These are phyloP conservation scores for Gossypium arboreum DNA, from an alignment of 345 rosid species.

Conservation along the genomic window DNA sequence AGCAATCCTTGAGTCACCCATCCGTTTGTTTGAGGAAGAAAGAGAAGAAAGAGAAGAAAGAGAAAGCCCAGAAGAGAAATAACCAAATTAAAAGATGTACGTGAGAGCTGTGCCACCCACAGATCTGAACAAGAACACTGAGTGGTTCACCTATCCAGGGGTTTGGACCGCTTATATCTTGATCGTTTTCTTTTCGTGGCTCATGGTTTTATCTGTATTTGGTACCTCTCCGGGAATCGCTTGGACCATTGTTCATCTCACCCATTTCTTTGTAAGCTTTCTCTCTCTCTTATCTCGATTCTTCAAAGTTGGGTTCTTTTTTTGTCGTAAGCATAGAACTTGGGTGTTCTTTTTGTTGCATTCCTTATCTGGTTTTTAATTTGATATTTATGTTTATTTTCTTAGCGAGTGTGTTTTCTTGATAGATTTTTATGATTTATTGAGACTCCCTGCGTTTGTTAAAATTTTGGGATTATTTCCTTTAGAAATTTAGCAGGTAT, in stretches of 20 bases:
- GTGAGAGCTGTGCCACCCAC: conserved; percentile 70
- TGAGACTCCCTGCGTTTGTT: neutral
- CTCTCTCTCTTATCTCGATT: neutral
- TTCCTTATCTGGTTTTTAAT: conserved; percentile 8
- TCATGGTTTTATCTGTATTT: conserved; percentile 57
- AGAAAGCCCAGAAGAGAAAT: neutral
- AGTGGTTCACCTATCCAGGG: conserved; percentile 89
- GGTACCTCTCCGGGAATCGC: conserved; percentile 73
- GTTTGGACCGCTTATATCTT: conserved; percentile 70
- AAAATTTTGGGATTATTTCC: neutral
- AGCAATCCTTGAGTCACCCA: neutral
- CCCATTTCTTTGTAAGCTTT: conserved; percentile 48
- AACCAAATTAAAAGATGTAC: conserved; percentile 35
- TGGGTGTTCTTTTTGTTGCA: neutral
- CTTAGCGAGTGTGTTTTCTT: neutral
- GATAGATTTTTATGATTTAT: neutral
- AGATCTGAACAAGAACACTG: conserved; percentile 85
- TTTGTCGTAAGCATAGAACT: neutral
- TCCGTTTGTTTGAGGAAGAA: neutral
- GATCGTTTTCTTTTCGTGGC: conserved; percentile 74
- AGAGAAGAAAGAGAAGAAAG: neutral
- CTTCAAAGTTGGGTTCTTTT: neutral
- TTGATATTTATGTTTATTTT: neutral
- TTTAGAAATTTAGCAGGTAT: neutral
- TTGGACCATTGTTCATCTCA: conserved; percentile 78